Conservation (phyloP, 2,329 filamentous ascomycete species). For the Botryotinia globosa region DNA sequence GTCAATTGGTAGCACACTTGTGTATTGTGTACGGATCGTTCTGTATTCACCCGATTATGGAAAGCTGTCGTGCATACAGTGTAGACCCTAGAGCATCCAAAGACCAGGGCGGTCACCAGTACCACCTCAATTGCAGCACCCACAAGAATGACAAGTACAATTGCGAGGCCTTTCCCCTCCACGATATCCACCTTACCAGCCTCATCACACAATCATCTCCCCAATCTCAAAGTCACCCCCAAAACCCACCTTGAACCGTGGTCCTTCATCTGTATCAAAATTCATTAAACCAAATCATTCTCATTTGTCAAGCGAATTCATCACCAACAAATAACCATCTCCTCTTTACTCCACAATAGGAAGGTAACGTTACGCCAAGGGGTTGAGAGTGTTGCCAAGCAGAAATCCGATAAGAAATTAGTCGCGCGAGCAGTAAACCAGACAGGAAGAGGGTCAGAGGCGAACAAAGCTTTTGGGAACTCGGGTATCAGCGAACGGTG, state of each 20-base stretch:
- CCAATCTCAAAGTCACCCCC: not conserved
- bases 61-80: not conserved
- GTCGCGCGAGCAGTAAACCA: not conserved
- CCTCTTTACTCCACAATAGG: conserved; percentile 10
- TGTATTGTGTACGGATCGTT: conserved; percentile 3
- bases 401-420: conserved; percentile 2
- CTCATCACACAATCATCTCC: conserved; percentile 6
- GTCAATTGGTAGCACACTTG: not conserved
- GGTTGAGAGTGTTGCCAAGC: not conserved
- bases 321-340: conserved; percentile 6
- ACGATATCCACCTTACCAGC: not conserved
- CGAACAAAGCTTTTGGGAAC: not conserved
- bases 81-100: not conserved
- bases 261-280: not conserved
- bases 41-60: conserved; percentile 4
- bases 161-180: not conserved
- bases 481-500: not conserved
- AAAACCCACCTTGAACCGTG: not conserved
- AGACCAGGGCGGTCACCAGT: not conserved
- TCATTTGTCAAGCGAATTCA: conserved; percentile 14
- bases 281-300: conserved; percentile 5
- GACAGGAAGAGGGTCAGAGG: not conserved
- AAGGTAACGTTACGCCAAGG: conserved; percentile 14
- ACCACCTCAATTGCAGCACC: not conserved
- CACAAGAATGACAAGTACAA: not conserved